Evolutionary conservation across 495 filamentous ascomycete species (phyloP), one percentile per base, ranked within the genome.

Genomic region (Penicillium roqueforti): DNA sequence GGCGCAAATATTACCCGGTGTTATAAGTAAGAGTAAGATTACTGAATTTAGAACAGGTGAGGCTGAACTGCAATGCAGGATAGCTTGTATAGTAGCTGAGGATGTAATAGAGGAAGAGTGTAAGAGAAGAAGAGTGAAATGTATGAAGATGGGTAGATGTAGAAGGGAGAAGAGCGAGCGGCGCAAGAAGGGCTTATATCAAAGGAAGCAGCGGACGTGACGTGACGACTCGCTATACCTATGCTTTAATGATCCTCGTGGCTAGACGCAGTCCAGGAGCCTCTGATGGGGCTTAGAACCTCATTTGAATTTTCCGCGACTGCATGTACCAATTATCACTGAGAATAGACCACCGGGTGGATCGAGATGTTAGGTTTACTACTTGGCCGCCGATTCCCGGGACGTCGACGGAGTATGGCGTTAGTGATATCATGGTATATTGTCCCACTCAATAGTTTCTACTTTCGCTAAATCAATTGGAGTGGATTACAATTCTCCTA

Each of bases 151-250:
- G 39, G 8, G 34, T 46, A 50, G 49, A 44, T 51, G 34, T 51
- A 23, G 25, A 50, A n/a, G 23, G 26, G 14, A 20, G 32, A 25
- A 23, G 8, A 3, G 3, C 13, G 29, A 23, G 19, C n/a, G 29
- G 23, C 11, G 14, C n/a, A 38, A 19, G 16, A 10, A 28, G 36
- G 13, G 38, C 34, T 28, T 38, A 18, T 50, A 39, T 22, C 13
- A 50, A 18, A 50, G 44, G 44, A 39, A 49, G 28, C 37, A 3
- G 37, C 53, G 45, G 45, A 16, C 32, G 62, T 74, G 71, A 74
- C 71, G 67, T 72, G 66, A 70, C 55, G 64, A 68, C 67, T 70
- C 68, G 61, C 68, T 62, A 59, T 59, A 64, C 13, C 18, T 36
- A 29, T n/a, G 9, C 7, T 23, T 23, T 23, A 23, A 23, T 16